These are phyloP conservation scores for Naganishia antarctica DNA, from an alignment of 768 basidiomycete genomes.

Conservation along the genomic window DNA sequence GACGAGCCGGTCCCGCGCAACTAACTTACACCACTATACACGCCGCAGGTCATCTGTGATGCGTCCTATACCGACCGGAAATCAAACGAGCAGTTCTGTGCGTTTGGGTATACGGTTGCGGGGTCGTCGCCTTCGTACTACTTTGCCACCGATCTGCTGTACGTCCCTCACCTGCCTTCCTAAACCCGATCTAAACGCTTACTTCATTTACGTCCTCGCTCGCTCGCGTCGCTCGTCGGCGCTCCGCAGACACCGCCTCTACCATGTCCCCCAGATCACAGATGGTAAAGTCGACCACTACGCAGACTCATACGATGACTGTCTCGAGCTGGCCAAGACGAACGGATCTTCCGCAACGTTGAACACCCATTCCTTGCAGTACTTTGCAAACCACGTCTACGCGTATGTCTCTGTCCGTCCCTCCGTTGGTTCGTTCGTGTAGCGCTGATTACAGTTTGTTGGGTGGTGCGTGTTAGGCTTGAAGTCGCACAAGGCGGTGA, in stretches of 20 bases:
- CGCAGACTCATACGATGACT: conserved; percentile 37
- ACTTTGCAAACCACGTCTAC: conserved; percentile 39
- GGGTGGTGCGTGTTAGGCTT: too few species aligned
- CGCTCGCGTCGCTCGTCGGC: neutral
- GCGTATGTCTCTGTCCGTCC: conserved; percentile 1
- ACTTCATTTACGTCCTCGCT: neutral
- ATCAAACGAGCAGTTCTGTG: conserved; percentile 40
- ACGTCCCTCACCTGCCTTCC: neutral
- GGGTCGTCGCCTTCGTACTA: conserved; percentile 36
- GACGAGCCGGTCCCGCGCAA: too few species aligned
- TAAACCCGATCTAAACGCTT: neutral
- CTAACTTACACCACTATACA: neutral
- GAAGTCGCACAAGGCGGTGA: conserved; percentile 42
- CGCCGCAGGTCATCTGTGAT: conserved; percentile 37
- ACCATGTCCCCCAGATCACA: conserved; percentile 43
- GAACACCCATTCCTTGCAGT: conserved; percentile 46
- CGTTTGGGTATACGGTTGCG: conserved; percentile 37
- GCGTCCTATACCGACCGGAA: conserved; percentile 40
- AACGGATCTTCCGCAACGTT: conserved; percentile 38
- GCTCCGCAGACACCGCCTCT: conserved; percentile 41
- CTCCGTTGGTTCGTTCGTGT: too few species aligned
- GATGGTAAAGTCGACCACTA: conserved; percentile 39
- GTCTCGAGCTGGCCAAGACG: conserved; percentile 40
- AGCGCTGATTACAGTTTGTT: too few species aligned
- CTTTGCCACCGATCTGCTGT: conserved; percentile 44